Evolutionary conservation across 2,329 filamentous ascomycete species (phyloP).

Genomic region (Allantophomopsis cytisporea): DNA sequence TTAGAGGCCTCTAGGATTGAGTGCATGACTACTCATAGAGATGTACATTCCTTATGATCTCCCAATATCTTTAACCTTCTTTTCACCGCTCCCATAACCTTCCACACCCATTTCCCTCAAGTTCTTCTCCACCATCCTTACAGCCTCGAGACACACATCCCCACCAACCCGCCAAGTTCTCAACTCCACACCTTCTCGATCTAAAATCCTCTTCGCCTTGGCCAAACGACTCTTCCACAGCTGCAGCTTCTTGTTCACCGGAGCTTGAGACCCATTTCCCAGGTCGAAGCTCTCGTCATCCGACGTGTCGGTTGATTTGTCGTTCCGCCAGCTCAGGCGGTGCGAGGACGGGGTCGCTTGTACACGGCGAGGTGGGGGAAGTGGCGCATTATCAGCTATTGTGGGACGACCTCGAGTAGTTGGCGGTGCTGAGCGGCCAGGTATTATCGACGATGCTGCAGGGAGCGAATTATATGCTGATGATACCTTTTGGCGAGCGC

Average conservation of each 20-base stretch:
- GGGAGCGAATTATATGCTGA: constrained; percentile 18
- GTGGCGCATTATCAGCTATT: constrained; percentile 6
- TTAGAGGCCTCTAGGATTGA: too few relatives aligned
- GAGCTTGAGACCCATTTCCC: constrained; percentile 5
- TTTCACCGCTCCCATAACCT: constrained; percentile 15
- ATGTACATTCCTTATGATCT: constrained; percentile 1
- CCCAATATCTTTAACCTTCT: constrained; percentile 19
- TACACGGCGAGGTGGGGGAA: constrained; percentile 9
- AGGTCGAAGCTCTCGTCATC: constrained; percentile 13
- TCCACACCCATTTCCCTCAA: constrained; percentile 28
- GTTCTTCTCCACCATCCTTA: constrained; percentile 46
- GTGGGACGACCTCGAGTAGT: neutral
- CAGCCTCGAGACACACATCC: constrained; percentile 55
- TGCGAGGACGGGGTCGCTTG: constrained; percentile 4
- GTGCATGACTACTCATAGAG: too few relatives aligned
- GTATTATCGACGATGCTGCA: constrained; percentile 15
- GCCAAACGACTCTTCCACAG: constrained; percentile 58
- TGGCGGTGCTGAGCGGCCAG: constrained; percentile 5
- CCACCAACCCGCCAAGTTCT: constrained; percentile 61
- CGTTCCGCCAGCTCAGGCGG: constrained; percentile 7
- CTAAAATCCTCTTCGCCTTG: constrained; percentile 47
- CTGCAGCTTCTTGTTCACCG: constrained; percentile 53
- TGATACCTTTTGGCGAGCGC: constrained; percentile 14
- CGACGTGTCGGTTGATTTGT: constrained; percentile 10
- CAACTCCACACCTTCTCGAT: constrained; percentile 50